Evolutionary conservation across 768 basidiomycete species (phyloP).

Genomic region (Leccinum subgranulosum): DNA sequence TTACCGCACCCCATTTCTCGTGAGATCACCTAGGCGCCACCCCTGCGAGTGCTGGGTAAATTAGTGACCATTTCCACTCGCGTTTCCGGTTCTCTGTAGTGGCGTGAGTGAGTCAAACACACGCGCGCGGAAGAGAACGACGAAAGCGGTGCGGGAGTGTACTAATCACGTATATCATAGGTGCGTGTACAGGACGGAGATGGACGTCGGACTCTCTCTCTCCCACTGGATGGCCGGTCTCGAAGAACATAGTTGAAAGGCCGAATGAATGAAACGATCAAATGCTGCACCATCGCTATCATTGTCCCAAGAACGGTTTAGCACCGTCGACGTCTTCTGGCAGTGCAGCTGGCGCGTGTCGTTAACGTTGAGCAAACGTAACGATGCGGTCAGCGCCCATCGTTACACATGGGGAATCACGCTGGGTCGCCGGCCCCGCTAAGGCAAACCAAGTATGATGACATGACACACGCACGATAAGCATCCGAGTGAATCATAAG

Average conservation of each 20-base stretch:
- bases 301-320: not conserved
- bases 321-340: not conserved
- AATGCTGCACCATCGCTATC: not conserved
- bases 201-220: not conserved
- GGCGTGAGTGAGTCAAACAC: not conserved
- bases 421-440: conserved; percentile 15
- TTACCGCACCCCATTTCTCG: conserved; percentile 15
- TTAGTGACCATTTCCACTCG: not conserved
- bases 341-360: conserved; percentile 4
- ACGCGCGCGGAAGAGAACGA: not conserved
- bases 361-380: conserved; percentile 5
- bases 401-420: not conserved
- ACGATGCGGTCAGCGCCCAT: conserved; percentile 9
- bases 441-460: not conserved
- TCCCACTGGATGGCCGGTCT: not conserved
- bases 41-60: conserved; percentile 1
- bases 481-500: not conserved
- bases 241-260: not conserved
- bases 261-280: conserved; percentile 2
- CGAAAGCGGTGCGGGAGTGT: not conserved
- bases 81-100: not conserved
- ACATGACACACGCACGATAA: conserved; percentile 8
- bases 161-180: not conserved
- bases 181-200: not conserved
- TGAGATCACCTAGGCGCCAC: conserved; percentile 15